These are phyloP conservation scores for Quercus glauca DNA, from an alignment of 306 rosid genomes.

Conservation along the genomic window DNA sequence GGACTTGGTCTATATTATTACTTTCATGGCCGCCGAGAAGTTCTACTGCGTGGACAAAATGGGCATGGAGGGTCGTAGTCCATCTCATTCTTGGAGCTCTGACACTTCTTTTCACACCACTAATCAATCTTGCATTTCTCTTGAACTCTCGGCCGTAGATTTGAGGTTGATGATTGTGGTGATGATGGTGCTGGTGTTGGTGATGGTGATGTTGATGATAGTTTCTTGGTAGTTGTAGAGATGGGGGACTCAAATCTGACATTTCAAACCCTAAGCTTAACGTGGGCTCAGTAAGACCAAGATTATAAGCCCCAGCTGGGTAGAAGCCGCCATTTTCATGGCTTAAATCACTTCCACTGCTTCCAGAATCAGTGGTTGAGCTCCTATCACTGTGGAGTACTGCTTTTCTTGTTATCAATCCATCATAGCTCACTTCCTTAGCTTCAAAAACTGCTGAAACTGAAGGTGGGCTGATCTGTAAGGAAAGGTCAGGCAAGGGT, in stretches of 20 bases:
- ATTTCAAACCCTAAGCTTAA: slow-evolving; percentile 56
- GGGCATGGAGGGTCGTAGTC: slow-evolving; percentile 93
- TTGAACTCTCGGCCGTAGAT: slow-evolving; percentile 66
- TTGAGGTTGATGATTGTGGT: slow-evolving; percentile 43
- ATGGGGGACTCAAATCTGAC: slow-evolving; percentile 19
- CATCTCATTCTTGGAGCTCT: slow-evolving; percentile 98
- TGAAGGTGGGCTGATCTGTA: slow-evolving; percentile 72
- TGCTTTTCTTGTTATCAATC: slow-evolving; percentile 26
- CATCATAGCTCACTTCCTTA: slow-evolving; percentile 24
- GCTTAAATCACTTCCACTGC: slow-evolving; percentile 76
- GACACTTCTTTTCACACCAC: slow-evolving; percentile 52
- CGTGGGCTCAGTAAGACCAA: slow-evolving; percentile 32
- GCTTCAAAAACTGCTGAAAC: slow-evolving; percentile 18
- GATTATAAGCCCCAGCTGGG: slow-evolving; percentile 7
- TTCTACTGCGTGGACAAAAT: slow-evolving; percentile 86
- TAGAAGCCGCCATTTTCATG: slow-evolving; percentile 48
- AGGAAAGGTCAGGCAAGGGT: slow-evolving; percentile 64
- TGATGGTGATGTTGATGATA: slow-evolving; percentile 10
- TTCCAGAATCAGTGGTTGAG: slow-evolving; percentile 64
- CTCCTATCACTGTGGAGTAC: slow-evolving; percentile 33
- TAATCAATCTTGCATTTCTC: slow-evolving; percentile 40
- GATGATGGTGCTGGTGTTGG: slow-evolving; percentile 2
- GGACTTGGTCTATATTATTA: slow-evolving; percentile 26
- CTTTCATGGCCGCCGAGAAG: slow-evolving; percentile 97
- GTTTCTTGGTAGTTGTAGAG: slow-evolving; percentile 24